Conservation (phyloP, 106 monocot species). For the Cymbidium sinense region DNA sequence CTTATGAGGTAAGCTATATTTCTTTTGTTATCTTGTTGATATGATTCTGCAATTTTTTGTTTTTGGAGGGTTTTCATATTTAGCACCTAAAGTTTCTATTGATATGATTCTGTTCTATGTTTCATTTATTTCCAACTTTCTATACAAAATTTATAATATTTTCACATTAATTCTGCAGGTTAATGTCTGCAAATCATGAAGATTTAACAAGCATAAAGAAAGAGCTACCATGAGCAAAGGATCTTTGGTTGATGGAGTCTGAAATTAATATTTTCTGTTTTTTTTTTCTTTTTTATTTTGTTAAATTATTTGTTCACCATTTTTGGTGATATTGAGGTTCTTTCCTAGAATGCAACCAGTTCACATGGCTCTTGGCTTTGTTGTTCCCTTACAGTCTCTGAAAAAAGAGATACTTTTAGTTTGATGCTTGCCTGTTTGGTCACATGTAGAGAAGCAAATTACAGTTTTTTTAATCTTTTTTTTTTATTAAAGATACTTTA, state of each 20-base stretch:
- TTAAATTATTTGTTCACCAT: background rate
- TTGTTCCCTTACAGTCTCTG: background rate
- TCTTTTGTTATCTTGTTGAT: background rate
- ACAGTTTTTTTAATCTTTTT: background rate
- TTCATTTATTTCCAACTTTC: background rate
- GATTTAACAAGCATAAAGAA: no score
- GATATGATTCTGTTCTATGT: no score
- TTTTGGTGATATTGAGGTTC: background rate
- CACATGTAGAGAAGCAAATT: no score
- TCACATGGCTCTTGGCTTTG: background rate
- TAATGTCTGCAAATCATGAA: background rate
- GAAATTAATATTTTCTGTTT: background rate
- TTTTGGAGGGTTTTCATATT: no score
- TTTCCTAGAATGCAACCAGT: background rate
- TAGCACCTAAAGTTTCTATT: no score
- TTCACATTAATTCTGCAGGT: background rate
- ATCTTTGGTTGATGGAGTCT: background rate
- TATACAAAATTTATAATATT: background rate
- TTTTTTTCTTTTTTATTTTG: background rate
- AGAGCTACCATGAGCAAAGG: background rate
- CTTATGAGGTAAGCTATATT: background rate
- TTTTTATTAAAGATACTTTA: background rate
- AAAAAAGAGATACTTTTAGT: background rate
- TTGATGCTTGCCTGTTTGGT: background rate
- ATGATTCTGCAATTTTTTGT: background rate